Base-by-base conservation (phyloP, 2,329 filamentous ascomycete genomes). In the Dothistroma septosporum region DNA sequence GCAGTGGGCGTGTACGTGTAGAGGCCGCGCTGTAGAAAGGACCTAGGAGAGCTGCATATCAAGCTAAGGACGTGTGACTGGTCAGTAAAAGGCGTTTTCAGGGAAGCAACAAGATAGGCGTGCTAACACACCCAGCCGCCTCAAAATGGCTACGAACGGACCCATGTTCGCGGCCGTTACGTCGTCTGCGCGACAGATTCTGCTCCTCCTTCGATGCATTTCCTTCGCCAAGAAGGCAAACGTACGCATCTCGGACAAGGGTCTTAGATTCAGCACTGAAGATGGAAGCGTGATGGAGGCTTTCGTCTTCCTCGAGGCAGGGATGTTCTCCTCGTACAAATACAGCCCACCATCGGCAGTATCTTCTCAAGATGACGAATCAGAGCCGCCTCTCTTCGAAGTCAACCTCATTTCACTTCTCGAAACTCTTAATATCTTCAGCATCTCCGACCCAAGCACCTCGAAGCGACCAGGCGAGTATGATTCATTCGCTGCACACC, bases 1-100 rank as follows among this genome's bases (percentile, higher is more conserved):
- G 94, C 92, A 62, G 94, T 94, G 75, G 94, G 94, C 76, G 94
- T 99, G 74, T 97, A 99, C 87, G 91, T 99, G 76, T 99, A 85
- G 78, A 60, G 58, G 22, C 44, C 54, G 47, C 37, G 57, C 37
- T 28, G 33, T n/a, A n/a, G 8, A 44, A 44, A n/a, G 1, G 41
- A 44, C 16, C 19, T 44, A 44, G 1, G 8, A n/a, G 41, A 19
- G n/a, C 41, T 19, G 14, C 14, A 44, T n/a, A 1, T 16, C 19
- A 14, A 1, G 41, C 41, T 44, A 19, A 19, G 41, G 41, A 44
- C 14, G 41, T n/a, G 14, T n/a, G 3, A n/a, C 3, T n/a, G 41
- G 41, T 44, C 41, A 44, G 41, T 44, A 16, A 19, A 7, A 19
- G 16, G 41, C 41, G 19, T 44, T n/a, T 14, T 16, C 1, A n/a